Evolutionary conservation across 2,329 filamentous ascomycete genomes (phyloP), one percentile per base, ranked within the genome.

Genomic region (Xylariaceae sp.): DNA sequence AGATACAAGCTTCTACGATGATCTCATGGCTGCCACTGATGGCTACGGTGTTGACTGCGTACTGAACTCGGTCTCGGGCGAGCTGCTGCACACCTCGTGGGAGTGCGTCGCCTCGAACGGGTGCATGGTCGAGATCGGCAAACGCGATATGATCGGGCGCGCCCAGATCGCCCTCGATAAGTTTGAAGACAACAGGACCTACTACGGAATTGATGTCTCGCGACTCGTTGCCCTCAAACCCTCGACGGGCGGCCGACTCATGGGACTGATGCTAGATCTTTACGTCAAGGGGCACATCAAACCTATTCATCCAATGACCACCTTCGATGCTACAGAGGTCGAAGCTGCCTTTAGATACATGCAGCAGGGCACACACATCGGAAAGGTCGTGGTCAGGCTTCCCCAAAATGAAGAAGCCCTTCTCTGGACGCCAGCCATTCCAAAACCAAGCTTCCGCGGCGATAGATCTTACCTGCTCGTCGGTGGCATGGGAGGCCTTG

Each of bases 141-240:
- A 69, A 40, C 62, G 61, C 9, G 71, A 74, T 47, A 69, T 73
- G 12, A 51, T 61, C 9, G 66, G 69, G 17, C 70, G 74, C n/a
- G 68, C 60, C 12, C 62, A 67, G 5, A 65, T 78, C 6, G 69
- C 71, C 17, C 76, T 77, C 70, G 50, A 62, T 3, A 67, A 67
- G 0, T 77, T 78, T 36, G 68, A 70, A n/a, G 40, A 48, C 1
- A 54, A 56, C 4, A 40, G 51, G 4, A 58, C 48, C 5, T 65
- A 63, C 44, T 50, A 52, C 7, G 31, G 59, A 7, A 52, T 64
- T 4, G 63, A 65, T 24, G 39, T 56, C 17, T 44, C 49, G 21
- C 37, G 36, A 17, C 37, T 55, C n/a, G 52, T 44, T n/a, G 16
- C 8, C 8, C 8, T 9, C 8, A 8, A n/a, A 8, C 33, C 33